Evolutionary conservation across 1,139 yeast genomes (phyloP).

Genomic region (Nakaseomyces uthaithaninus): DNA sequence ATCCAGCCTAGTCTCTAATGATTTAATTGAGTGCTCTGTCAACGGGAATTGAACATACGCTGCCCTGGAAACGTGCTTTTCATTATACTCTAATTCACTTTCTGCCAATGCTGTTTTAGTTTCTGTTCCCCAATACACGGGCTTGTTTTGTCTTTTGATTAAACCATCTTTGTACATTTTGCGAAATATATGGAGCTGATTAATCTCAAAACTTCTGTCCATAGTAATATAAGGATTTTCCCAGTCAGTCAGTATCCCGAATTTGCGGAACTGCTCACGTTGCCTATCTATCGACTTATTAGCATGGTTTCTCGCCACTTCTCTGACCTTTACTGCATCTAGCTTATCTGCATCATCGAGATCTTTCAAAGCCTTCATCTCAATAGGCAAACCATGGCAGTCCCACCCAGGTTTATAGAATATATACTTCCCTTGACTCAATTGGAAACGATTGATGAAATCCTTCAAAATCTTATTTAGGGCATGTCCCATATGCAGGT

Average conservation of each 20-base stretch:
- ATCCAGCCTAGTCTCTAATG: slow-evolving; percentile 9
- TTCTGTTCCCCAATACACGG: slow-evolving; percentile 97
- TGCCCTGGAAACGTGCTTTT: slow-evolving; percentile 62
- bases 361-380: slow-evolving; percentile 60
- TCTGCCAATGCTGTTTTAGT: slow-evolving; percentile 93
- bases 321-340: slow-evolving; percentile 49
- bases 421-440: slow-evolving; percentile 54
- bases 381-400: slow-evolving; percentile 96
- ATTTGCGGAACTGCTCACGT: slow-evolving; percentile 50
- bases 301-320: slow-evolving; percentile 64
- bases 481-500: slow-evolving; percentile 88
- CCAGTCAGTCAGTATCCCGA: slow-evolving; percentile 84
- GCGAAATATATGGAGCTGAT: slow-evolving; percentile 65
- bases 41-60: slow-evolving; percentile 65
- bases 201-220: slow-evolving; percentile 57
- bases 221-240: slow-evolving; percentile 64
- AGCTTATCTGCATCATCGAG: slow-evolving; percentile 26
- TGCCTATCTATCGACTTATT: slow-evolving; percentile 54
- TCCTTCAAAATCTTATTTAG: slow-evolving; percentile 84
- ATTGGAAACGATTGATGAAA: slow-evolving; percentile 64
- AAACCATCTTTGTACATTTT: slow-evolving; percentile 58
- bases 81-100: slow-evolving; percentile 85
- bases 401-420: slow-evolving; percentile 94
- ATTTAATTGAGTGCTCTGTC: slow-evolving; percentile 18
- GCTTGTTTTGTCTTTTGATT: slow-evolving; percentile 77